These are phyloP conservation scores for Trichoderma atrobrunneum DNA, from an alignment of 2,329 filamentous ascomycete genomes.

Conservation along the genomic window DNA sequence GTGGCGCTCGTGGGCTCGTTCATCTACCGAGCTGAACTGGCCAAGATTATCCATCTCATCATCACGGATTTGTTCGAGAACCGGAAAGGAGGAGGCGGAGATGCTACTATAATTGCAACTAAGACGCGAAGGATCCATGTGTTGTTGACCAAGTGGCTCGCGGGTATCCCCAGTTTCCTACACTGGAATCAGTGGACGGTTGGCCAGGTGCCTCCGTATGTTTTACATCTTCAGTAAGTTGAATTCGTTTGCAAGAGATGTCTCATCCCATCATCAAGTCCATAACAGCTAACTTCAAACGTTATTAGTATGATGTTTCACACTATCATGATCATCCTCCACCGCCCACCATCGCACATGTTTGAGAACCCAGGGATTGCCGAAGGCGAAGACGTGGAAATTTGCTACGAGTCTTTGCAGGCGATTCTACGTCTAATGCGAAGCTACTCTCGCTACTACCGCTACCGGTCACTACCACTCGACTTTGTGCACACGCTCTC, in stretches of 20 bases:
- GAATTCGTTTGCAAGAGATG: neutral
- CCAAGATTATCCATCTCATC: conserved; percentile 49
- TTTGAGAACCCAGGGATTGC: conserved; percentile 40
- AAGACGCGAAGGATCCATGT: conserved; percentile 46
- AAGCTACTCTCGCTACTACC: conserved; percentile 44
- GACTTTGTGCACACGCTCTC: conserved; percentile 50
- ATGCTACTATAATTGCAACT: conserved; percentile 40
- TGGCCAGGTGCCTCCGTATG: conserved; percentile 43
- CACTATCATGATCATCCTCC: conserved; percentile 51
- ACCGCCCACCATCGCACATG: conserved; percentile 45
- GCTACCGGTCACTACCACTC: conserved; percentile 43
- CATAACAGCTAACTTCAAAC: conserved; percentile 21
- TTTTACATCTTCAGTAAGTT: conserved; percentile 46
- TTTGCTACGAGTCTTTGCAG: conserved; percentile 48
- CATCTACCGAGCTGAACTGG: conserved; percentile 47
- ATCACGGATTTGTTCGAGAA: conserved; percentile 52
- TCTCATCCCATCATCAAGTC: neutral
- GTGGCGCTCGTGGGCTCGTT: conserved; percentile 44
- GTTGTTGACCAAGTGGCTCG: conserved; percentile 46
- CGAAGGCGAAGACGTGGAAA: conserved; percentile 45
- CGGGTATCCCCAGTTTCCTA: conserved; percentile 43
- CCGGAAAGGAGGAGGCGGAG: conserved; percentile 39
- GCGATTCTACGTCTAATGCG: conserved; percentile 45
- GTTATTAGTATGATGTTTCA: conserved; percentile 44
- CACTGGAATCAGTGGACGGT: conserved; percentile 53